Percentiles rank a stretch among this genome's conserved stretches.
Evolutionary conservation across 1,284 basidiomycete genomes (phyloP).

Genomic region (Thelephora terrestris): DNA sequence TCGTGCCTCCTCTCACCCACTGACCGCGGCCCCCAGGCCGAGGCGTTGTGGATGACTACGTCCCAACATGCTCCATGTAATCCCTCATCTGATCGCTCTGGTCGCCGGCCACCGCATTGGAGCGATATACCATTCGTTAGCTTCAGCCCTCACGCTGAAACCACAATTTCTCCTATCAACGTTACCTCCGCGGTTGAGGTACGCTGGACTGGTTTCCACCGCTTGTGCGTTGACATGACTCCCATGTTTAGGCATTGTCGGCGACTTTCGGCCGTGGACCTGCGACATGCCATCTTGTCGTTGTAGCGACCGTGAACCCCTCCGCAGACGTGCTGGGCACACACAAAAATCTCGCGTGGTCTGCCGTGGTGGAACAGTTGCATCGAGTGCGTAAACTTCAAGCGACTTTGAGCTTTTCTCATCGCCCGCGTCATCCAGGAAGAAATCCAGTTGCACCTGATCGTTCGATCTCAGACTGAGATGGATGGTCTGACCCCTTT

Average conservation of each 20-base stretch:
- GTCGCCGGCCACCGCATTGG: slow-evolving; percentile 19
- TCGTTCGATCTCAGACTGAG: slow-evolving; percentile 35
- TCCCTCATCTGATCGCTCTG: slow-evolving; percentile 33
- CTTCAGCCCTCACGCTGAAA: slow-evolving; percentile 32
- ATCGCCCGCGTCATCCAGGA: slow-evolving; percentile 26
- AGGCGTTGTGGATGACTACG: too few species aligned
- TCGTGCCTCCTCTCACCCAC: too few species aligned
- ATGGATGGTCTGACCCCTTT: slow-evolving; percentile 30
- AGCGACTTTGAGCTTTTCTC: background rate
- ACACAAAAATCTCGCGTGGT: background rate
- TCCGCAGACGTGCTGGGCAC: slow-evolving; percentile 10
- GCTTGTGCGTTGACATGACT: too few species aligned
- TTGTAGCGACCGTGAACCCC: slow-evolving; percentile 6
- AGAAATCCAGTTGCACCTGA: slow-evolving; percentile 48
- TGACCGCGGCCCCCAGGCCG: too few species aligned
- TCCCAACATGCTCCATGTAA: slow-evolving; percentile 15
- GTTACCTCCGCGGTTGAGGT: slow-evolving; percentile 38
- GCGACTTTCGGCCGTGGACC: too few species aligned
- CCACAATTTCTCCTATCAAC: slow-evolving; percentile 32
- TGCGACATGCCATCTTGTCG: slow-evolving; percentile 9
- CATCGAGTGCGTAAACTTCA: too few species aligned
- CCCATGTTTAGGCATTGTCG: too few species aligned
- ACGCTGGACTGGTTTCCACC: too few species aligned
- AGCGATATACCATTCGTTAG: slow-evolving; percentile 32
- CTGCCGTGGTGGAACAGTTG: too few species aligned